phyloP scores from a whole-genome alignment of 768 basidiomycete species.

The Candolleomyces efflorescens region DNA sequence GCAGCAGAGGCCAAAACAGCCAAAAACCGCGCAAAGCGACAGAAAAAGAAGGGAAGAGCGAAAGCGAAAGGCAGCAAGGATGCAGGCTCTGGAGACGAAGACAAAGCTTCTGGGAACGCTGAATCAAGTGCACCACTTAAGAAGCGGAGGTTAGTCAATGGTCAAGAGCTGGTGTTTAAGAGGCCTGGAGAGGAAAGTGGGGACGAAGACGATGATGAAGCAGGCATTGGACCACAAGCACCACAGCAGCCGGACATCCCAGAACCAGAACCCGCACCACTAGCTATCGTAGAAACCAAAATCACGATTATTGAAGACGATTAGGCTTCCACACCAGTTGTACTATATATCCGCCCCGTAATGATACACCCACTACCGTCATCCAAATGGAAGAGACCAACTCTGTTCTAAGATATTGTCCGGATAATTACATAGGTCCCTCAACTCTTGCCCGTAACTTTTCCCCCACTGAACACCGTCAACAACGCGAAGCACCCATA shows the following conservation, averaged over 20 bases:
- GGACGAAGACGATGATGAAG: slow-evolving; percentile 26
- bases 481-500: slow-evolving; percentile 94
- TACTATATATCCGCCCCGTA: not conserved
- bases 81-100: slow-evolving; percentile 18
- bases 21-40: slow-evolving; percentile 91
- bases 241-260: not conserved
- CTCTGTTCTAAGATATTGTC: not conserved
- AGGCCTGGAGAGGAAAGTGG: slow-evolving; percentile 40
- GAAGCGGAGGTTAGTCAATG: slow-evolving; percentile 79
- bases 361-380: not conserved
- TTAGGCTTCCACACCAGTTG: slow-evolving; percentile 2
- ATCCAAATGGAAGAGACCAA: not conserved
- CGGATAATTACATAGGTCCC: not conserved
- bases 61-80: slow-evolving; percentile 37
- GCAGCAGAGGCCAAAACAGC: slow-evolving; percentile 83
- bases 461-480: slow-evolving; percentile 72
- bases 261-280: slow-evolving; percentile 6
- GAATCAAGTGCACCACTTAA: slow-evolving; percentile 50
- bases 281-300: slow-evolving; percentile 16
- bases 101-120: slow-evolving; percentile 18
- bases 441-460: not conserved
- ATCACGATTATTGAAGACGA: slow-evolving; percentile 31
- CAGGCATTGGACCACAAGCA: not conserved
- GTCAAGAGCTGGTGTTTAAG: slow-evolving; percentile 59
- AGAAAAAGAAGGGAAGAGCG: slow-evolving; percentile 82